Conservation (phyloP, 495 filamentous ascomycete species). For the Penicillium egyptiacum region DNA sequence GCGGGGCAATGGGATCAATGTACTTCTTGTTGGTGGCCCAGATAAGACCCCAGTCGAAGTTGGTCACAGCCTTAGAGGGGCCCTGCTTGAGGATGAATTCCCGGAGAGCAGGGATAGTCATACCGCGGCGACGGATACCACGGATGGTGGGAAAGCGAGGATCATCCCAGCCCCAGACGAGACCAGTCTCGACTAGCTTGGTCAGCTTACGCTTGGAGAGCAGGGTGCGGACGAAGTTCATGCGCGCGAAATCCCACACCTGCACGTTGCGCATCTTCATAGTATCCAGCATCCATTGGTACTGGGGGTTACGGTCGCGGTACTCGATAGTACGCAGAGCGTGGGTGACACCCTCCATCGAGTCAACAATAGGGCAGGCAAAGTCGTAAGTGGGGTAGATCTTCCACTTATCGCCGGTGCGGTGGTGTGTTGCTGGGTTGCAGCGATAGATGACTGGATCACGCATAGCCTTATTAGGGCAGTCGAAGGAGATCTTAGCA, state of each 20-base stretch:
- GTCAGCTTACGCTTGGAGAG: slow-evolving; percentile 94
- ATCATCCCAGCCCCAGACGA: slow-evolving; percentile 92
- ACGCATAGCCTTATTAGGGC: slow-evolving; percentile 82
- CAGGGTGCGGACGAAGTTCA: slow-evolving; percentile 91
- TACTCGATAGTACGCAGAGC: slow-evolving; percentile 96
- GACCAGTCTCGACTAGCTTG: slow-evolving; percentile 82
- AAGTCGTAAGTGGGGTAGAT: slow-evolving; percentile 97
- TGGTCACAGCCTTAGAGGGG: slow-evolving; percentile 82
- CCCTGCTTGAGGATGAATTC: slow-evolving; percentile 95
- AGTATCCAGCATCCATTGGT: slow-evolving; percentile 91
- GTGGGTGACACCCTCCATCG: slow-evolving; percentile 89
- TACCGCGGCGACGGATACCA: slow-evolving; percentile 82
- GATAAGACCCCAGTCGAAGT: slow-evolving; percentile 87
- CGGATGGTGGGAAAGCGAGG: slow-evolving; percentile 93
- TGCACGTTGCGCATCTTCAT: slow-evolving; percentile 84
- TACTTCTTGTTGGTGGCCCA: slow-evolving; percentile 96
- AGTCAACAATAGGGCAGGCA: slow-evolving; percentile 87
- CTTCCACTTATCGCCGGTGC: slow-evolving; percentile 87
- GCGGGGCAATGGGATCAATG: slow-evolving; percentile 83
- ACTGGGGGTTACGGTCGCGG: slow-evolving; percentile 94
- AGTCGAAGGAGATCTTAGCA: slow-evolving; percentile 81
- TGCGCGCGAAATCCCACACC: slow-evolving; percentile 96
- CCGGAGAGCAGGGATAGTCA: slow-evolving; percentile 84
- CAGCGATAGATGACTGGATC: slow-evolving; percentile 96
- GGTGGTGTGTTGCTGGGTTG: slow-evolving; percentile 74